Evolutionary conservation across 1,139 yeast genomes (phyloP), one percentile per base, ranked within the genome.

Genomic region (Geotrichum klebahnii): DNA sequence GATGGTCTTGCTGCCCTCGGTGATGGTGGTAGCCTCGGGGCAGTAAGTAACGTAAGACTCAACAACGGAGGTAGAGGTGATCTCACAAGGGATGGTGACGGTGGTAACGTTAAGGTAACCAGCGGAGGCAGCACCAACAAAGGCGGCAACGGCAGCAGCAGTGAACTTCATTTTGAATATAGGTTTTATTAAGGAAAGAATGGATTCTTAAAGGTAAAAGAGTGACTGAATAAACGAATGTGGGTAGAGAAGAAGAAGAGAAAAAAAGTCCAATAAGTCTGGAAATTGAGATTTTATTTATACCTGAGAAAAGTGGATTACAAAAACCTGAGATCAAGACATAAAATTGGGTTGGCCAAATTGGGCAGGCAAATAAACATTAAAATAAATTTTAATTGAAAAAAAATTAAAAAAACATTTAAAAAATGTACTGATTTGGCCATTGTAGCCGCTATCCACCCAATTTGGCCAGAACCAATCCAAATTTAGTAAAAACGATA

Each of bases 11-110:
- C 58, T 60, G 61, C 66, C 67, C 64, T 67, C 68, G 43, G 66
- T 62, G 53, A 70, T 53, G 58, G 70, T 64, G 64, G 76, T 71
- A 49, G 75, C 61, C 56, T 59, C 61, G 46, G 74, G 73, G 68
- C 75, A 72, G 70, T 67, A 70, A 59, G 74, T 71, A 60, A 72
- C 68, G 65, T 61, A 66, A 48, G 63, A 60, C 33, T 71, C 61
- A 54, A 69, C 67, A 22, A 65, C 68, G 43, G 61, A 60, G 53
- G 67, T 61, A 41, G 60, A 54, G 53, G 70, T 67, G 47, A 50
- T 36, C 35, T 46, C 50, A 35, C 49, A 44, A 40, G 53, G 53
- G 23, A 51, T 44, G 49, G 53, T 51, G 38, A 51, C 49, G 61
- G 68, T 60, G 63, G 69, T 66, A 54, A 59, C 57, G 57, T 59